Conservation (phyloP, 2,329 filamentous ascomycete species). For the Diplocarpon rosae region DNA sequence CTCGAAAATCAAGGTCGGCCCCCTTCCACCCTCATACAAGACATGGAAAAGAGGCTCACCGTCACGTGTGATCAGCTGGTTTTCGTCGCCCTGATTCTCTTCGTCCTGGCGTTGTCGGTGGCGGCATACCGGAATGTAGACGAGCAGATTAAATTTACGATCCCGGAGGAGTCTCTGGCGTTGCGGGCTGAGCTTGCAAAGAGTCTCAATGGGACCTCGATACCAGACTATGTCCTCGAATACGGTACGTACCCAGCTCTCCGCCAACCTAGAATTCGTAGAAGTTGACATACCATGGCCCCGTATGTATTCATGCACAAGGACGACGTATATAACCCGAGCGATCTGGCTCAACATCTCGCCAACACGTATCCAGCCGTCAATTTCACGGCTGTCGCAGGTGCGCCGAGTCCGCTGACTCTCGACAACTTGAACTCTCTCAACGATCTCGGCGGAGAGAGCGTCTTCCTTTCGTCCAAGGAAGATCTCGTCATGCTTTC, state of each 20-base stretch:
- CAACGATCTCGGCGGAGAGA: conserved; percentile 29
- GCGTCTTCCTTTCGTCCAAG: conserved; percentile 36
- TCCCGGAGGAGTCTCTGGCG: conserved; percentile 10
- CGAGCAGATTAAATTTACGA: not conserved
- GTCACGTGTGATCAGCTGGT: conserved; percentile 14
- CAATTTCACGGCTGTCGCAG: conserved; percentile 30
- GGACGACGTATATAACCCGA: conserved; percentile 35
- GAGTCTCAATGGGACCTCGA: conserved; percentile 13
- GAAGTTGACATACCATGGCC: conserved; percentile 26
- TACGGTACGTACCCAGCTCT: conserved; percentile 28
- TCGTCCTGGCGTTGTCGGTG: conserved; percentile 8
- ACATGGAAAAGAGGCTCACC: not conserved
- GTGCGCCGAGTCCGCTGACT: conserved; percentile 28
- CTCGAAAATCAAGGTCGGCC: conserved; percentile 8
- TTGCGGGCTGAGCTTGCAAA: conserved; percentile 7
- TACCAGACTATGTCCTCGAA: conserved; percentile 32
- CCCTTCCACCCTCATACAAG: too few relatives aligned
- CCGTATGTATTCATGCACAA: conserved; percentile 38
- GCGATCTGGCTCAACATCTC: conserved; percentile 34
- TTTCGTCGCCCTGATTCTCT: conserved; percentile 6
- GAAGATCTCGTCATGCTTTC: conserved; percentile 31
- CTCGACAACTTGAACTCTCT: conserved; percentile 36
- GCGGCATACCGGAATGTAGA: conserved; percentile 6
- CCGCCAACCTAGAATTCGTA: not conserved
- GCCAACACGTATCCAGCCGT: conserved; percentile 32